These are phyloP conservation scores for Mortierella polycephala DNA, from an alignment of 371 early-diverging fungal species.

Conservation along the genomic window DNA sequence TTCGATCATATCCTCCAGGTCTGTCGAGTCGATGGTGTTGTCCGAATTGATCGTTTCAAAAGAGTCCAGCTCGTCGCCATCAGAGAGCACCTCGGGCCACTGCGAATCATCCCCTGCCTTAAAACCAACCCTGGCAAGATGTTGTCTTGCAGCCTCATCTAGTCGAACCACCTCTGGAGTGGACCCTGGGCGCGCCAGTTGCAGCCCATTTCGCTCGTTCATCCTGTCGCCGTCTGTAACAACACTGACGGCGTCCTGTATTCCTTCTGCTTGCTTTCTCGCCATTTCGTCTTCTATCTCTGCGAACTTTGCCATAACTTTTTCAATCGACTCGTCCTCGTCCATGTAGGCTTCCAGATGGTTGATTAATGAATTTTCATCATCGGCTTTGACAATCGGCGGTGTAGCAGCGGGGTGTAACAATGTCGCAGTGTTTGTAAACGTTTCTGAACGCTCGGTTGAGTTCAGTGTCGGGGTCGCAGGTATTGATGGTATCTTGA, in stretches of 20 bases:
- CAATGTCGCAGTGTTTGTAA: not conserved
- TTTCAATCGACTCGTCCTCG: conserved; percentile 65
- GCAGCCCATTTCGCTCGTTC: conserved; percentile 9
- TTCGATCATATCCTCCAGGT: conserved; percentile 37
- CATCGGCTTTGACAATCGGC: not conserved
- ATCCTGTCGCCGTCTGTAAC: not conserved
- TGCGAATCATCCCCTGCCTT: conserved; percentile 9
- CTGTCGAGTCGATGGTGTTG: conserved; percentile 22
- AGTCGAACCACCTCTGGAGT: conserved; percentile 14
- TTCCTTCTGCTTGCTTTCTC: not conserved
- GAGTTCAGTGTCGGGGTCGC: not conserved
- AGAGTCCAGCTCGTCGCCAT: conserved; percentile 33
- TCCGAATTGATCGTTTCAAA: conserved; percentile 34
- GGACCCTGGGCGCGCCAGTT: not conserved
- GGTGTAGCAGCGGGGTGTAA: not conserved
- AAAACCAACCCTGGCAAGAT: conserved; percentile 11
- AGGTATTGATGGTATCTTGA: conserved; percentile 14
- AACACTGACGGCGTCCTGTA: not conserved
- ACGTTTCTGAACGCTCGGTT: not conserved
- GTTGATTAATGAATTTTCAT: conserved; percentile 43
- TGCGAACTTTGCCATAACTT: conserved; percentile 66
- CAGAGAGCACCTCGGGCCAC: conserved; percentile 32
- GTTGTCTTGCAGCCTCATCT: conserved; percentile 19
- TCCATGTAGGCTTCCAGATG: conserved; percentile 59
- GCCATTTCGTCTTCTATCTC: conserved; percentile 49